phyloP scores from a whole-genome alignment of 805 yeast species.

The Ogataea philodendri region DNA sequence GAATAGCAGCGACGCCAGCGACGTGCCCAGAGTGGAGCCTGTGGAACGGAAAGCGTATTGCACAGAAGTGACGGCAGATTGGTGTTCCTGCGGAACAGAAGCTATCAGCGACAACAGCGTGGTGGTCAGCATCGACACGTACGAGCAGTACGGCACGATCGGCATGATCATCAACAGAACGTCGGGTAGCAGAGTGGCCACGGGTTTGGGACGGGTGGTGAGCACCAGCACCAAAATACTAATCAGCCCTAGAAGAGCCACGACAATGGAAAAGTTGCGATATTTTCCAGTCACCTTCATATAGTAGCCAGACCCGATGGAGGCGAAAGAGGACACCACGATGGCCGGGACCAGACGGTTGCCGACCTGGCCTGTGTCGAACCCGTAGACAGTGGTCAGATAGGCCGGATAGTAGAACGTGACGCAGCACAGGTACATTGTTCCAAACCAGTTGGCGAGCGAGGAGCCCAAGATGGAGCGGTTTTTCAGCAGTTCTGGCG shows the following conservation, averaged over 20 bases:
- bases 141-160: slow-evolving; percentile 53
- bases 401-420: slow-evolving; percentile 63
- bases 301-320: slow-evolving; percentile 61
- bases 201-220: slow-evolving; percentile 25
- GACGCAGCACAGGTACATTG: slow-evolving; percentile 47
- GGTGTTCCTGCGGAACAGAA: slow-evolving; percentile 64
- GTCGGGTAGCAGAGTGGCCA: slow-evolving; percentile 12
- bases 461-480: slow-evolving; percentile 65
- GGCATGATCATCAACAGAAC: slow-evolving; percentile 45
- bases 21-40: slow-evolving; percentile 64
- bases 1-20: slow-evolving; percentile 64
- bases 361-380: slow-evolving; percentile 58
- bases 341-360: slow-evolving; percentile 59
- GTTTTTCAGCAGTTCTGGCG: slow-evolving; percentile 51
- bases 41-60: slow-evolving; percentile 66
- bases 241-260: slow-evolving; percentile 41
- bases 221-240: slow-evolving; percentile 38
- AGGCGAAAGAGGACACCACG: slow-evolving; percentile 55
- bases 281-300: slow-evolving; percentile 66
- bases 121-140: slow-evolving; percentile 59
- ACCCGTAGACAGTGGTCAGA: slow-evolving; percentile 51
- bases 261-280: slow-evolving; percentile 42
- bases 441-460: slow-evolving; percentile 57
- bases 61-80: slow-evolving; percentile 65
- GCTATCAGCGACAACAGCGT: slow-evolving; percentile 68